Base-by-base conservation (phyloP, 495 filamentous ascomycete genomes). In the Hypoxylon lienhwacheense region DNA sequence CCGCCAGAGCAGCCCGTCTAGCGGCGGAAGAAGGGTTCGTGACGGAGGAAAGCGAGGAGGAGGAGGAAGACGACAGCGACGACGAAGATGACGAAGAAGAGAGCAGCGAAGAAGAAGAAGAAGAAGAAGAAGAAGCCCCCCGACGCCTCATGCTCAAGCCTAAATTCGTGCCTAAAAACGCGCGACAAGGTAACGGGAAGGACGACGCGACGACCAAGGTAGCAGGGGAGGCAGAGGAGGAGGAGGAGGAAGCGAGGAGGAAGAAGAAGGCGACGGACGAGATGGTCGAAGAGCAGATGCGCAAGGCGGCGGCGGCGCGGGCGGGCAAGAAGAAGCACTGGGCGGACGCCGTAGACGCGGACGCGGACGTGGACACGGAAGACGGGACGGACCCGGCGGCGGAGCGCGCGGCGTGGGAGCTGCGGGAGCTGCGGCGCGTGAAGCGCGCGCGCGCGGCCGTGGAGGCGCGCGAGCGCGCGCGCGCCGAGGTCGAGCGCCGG, bases 321-420 rank as follows among this genome's bases (percentile, higher is more conserved):
- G 85, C 85, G 25, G 78, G 84, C 0, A 85, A 86, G 2, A 89
- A 88, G 66, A 86, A 85, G 61, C 82, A 86, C 47, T 96, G 90
- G 90, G 91, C 95, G 60, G 89, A 95, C 56, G 87, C 90, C 48
- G 83, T 88, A 7, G 78, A 85, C n/a, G 81, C 80, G 8, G 84
- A 80, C 16, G 89, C 96, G 53, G 85, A 86, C 34, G 84, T 97
- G 16, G 89, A 96, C 63, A 91, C 95, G 58, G 85, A 80, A 5
- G 93, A 99, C 66, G 89, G 81, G 19, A 51, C 95, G 4, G 91
- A 97, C 66, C 87, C 89, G 0, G 91, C 91, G 58, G 90, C 89
- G 1, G 93, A 99, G 65, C 83, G 84, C 28, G 90, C 90, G 7
- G 88, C 90, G 0, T 99, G 93, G 93, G 95, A 95, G 65, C 76